A percentile compares a stretch with the other conserved stretches of the same genome.
These are phyloP conservation scores for Termitomyces sp. DNA, from an alignment of 768 basidiomycete genomes.

Conservation along the genomic window DNA sequence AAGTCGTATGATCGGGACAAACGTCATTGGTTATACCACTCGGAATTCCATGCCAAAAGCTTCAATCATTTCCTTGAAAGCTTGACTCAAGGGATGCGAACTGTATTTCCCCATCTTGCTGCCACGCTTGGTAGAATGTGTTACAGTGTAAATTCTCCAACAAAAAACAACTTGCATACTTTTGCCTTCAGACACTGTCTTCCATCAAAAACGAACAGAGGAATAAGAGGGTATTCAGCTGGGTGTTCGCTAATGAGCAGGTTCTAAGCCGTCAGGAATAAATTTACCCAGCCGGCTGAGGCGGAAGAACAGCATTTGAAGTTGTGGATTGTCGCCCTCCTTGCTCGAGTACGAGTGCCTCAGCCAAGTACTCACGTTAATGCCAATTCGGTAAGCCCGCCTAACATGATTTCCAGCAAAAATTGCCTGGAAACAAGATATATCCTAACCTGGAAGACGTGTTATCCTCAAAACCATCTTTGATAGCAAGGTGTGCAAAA, in stretches of 20 bases:
- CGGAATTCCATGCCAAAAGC: not conserved
- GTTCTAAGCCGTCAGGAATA: too few relatives aligned
- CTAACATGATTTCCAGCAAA: not conserved
- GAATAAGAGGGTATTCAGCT: not conserved
- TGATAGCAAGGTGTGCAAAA: not conserved
- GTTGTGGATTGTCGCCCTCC: not conserved
- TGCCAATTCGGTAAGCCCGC: not conserved
- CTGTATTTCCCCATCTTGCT: not conserved
- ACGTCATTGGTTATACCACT: not conserved
- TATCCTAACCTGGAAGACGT: not conserved
- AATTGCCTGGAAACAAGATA: not conserved
- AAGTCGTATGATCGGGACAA: not conserved
- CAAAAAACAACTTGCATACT: not conserved
- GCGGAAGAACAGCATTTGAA: not conserved
- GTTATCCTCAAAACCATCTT: not conserved
- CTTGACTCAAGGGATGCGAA: not conserved
- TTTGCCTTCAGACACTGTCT: not conserved
- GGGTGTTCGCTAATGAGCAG: not conserved
- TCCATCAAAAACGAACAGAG: not conserved
- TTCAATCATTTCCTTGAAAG: not conserved
- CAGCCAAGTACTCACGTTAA: not conserved
- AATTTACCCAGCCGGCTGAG: not conserved
- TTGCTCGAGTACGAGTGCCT: not conserved
- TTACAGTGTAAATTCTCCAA: not conserved
- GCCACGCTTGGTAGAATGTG: not conserved